Percentiles rank a stretch among this genome's conserved stretches.
These are phyloP conservation scores for Hyaloscypha hepaticicola DNA, from an alignment of 495 filamentous ascomycete genomes.

Conservation along the genomic window DNA sequence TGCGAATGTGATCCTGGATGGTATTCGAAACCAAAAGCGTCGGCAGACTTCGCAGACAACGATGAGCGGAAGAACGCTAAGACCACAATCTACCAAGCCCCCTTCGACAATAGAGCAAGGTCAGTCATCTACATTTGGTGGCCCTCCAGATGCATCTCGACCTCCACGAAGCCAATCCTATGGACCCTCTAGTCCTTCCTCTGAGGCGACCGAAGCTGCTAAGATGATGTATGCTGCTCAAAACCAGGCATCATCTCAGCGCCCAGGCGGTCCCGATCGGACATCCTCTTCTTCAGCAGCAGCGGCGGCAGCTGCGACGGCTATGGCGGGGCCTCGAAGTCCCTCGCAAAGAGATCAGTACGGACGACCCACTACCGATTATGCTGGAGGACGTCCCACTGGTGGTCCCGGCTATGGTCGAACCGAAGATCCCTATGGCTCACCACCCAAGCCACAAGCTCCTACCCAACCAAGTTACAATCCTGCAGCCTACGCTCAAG, in stretches of 20 bases:
- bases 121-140: constrained; percentile 49
- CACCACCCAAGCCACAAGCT: constrained; percentile 45
- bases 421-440: constrained; percentile 45
- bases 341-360: constrained; percentile 38
- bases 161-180: constrained; percentile 41
- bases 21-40: constrained; percentile 60
- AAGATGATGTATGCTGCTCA: constrained; percentile 41
- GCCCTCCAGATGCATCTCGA: constrained; percentile 39
- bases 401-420: constrained; percentile 22
- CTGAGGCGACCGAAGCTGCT: constrained; percentile 46
- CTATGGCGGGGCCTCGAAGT: constrained; percentile 43
- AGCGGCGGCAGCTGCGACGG: constrained; percentile 44
- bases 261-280: constrained; percentile 43
- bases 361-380: constrained; percentile 45
- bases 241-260: constrained; percentile 36
- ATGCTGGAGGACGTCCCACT: constrained; percentile 39
- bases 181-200: constrained; percentile 35
- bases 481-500: constrained; percentile 67
- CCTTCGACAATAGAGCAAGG: constrained; percentile 31
- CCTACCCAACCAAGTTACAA: constrained; percentile 65
- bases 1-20: constrained; percentile 85
- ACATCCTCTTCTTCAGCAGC: constrained; percentile 47
- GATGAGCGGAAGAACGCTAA: constrained; percentile 65
- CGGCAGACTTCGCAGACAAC: constrained; percentile 46
- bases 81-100: constrained; percentile 48